Conservation (phyloP, 2,329 filamentous ascomycete genomes). For the Chrysosporium queenslandicum region DNA sequence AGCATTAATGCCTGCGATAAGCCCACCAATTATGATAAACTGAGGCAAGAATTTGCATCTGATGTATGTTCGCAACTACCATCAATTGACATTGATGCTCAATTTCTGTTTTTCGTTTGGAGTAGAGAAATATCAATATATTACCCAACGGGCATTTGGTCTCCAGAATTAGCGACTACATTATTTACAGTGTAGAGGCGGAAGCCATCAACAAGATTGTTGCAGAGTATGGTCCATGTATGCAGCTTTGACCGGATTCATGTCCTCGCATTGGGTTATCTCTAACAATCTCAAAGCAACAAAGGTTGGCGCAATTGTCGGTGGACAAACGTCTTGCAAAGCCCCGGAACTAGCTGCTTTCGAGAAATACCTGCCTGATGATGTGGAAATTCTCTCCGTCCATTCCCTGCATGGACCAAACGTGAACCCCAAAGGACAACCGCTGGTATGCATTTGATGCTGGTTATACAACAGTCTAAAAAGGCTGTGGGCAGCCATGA, state of each 20-base stretch:
- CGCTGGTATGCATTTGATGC: conserved; percentile 53
- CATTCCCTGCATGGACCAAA: conserved; percentile 92
- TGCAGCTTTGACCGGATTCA: conserved; percentile 29
- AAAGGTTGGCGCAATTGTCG: conserved; percentile 88
- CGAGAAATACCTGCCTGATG: conserved; percentile 71
- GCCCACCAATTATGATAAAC: conserved; percentile 73
- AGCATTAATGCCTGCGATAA: conserved; percentile 93
- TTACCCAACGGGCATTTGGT: conserved; percentile 91
- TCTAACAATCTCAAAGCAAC: conserved; percentile 53
- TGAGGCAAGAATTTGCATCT: conserved; percentile 72
- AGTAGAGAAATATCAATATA: conserved; percentile 76
- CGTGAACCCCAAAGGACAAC: conserved; percentile 79
- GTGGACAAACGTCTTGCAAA: conserved; percentile 96
- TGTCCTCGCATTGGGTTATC: conserved; percentile 5
- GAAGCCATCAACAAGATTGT: conserved; percentile 82
- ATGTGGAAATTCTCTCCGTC: conserved; percentile 89
- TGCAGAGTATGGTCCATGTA: conserved; percentile 85
- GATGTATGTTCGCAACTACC: conserved; percentile 57
- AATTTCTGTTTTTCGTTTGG: conserved; percentile 27
- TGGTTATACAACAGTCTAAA: neutral
- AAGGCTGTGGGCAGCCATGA: neutral
- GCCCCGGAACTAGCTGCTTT: conserved; percentile 91
- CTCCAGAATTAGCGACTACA: conserved; percentile 92
- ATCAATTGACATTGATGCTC: conserved; percentile 20
- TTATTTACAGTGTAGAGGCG: conserved; percentile 97